Evolutionary conservation across 2,329 filamentous ascomycete species (phyloP).

Genomic region (Fusarium solani-melongenae): DNA sequence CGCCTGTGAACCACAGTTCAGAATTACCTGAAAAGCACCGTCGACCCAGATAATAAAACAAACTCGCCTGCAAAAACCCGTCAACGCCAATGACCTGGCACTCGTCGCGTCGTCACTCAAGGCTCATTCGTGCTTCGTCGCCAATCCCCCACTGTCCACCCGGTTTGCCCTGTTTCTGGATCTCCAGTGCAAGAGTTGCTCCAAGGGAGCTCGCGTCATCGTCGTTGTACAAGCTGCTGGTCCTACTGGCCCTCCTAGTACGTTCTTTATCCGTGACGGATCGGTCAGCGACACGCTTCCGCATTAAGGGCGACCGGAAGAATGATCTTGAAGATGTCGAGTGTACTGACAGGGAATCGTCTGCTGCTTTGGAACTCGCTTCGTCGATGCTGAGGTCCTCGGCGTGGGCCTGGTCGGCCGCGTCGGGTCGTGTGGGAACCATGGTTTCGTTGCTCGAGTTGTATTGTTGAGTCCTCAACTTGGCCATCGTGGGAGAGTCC

Average conservation of each 20-base stretch:
- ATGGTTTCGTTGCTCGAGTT: constrained; percentile 53
- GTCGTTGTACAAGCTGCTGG: constrained; percentile 56
- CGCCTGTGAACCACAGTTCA: neutral
- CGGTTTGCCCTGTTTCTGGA: constrained; percentile 64
- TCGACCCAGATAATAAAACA: constrained; percentile 1
- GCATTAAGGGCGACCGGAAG: constrained; percentile 54
- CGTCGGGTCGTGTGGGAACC: constrained; percentile 44
- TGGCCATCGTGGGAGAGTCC: constrained; percentile 37
- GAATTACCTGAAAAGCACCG: neutral
- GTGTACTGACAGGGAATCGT: constrained; percentile 58
- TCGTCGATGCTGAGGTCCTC: constrained; percentile 43
- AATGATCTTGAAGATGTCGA: constrained; percentile 61
- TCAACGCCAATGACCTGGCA: constrained; percentile 35
- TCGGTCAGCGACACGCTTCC: constrained; percentile 54
- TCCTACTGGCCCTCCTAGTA: constrained; percentile 54
- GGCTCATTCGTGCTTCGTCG: constrained; percentile 85
- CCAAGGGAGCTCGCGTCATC: constrained; percentile 56
- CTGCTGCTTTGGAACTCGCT: constrained; percentile 46
- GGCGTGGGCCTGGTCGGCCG: constrained; percentile 37
- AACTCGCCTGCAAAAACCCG: constrained; percentile 49
- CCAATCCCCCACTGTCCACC: constrained; percentile 80
- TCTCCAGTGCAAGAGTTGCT: constrained; percentile 60
- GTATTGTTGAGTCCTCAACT: constrained; percentile 45
- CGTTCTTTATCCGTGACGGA: constrained; percentile 49
- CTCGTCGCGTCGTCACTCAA: constrained; percentile 61